These are phyloP conservation scores for Linnemannia hyalina DNA, from an alignment of 192 early-diverging fungal species.

Conservation along the genomic window DNA sequence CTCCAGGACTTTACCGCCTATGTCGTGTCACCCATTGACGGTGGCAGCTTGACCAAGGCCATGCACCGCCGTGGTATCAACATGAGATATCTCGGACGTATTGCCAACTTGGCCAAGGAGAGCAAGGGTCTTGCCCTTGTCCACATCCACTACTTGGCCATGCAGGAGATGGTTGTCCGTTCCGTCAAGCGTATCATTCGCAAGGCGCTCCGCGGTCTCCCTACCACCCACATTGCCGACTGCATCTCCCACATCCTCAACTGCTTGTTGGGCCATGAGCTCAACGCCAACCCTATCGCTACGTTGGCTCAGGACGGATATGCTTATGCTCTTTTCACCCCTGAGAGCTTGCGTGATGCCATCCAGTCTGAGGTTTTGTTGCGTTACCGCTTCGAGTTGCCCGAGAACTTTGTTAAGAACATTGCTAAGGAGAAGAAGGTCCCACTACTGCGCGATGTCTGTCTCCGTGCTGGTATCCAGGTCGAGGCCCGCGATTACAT, in stretches of 20 bases:
- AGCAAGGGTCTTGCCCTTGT: constrained; percentile 66
- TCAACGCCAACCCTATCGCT: constrained; percentile 68
- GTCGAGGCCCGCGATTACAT: constrained; percentile 83
- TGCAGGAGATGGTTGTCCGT: constrained; percentile 92
- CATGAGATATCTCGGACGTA: constrained; percentile 94
- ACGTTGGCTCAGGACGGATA: constrained; percentile 58
- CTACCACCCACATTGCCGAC: constrained; percentile 70
- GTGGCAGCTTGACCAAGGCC: constrained; percentile 77
- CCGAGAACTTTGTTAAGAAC: constrained; percentile 63
- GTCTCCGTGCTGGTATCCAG: constrained; percentile 89
- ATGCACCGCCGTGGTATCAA: constrained; percentile 97
- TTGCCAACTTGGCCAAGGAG: constrained; percentile 74
- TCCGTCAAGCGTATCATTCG: constrained; percentile 89
- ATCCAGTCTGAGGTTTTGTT: constrained; percentile 75
- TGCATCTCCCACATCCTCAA: constrained; percentile 87
- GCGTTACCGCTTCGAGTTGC: constrained; percentile 83
- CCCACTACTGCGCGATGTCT: constrained; percentile 86
- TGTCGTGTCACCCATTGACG: constrained; percentile 82
- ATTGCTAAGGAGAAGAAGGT: constrained; percentile 65
- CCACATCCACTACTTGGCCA: constrained; percentile 73
- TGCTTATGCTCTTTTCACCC: constrained; percentile 73
- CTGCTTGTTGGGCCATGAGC: constrained; percentile 77
- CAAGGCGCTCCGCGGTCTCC: constrained; percentile 66
- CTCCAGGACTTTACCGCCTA: constrained; percentile 76
- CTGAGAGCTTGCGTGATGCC: constrained; percentile 65